phyloP scores from a whole-genome alignment of 495 filamentous ascomycete species.

The Neurospora hispaniola region DNA sequence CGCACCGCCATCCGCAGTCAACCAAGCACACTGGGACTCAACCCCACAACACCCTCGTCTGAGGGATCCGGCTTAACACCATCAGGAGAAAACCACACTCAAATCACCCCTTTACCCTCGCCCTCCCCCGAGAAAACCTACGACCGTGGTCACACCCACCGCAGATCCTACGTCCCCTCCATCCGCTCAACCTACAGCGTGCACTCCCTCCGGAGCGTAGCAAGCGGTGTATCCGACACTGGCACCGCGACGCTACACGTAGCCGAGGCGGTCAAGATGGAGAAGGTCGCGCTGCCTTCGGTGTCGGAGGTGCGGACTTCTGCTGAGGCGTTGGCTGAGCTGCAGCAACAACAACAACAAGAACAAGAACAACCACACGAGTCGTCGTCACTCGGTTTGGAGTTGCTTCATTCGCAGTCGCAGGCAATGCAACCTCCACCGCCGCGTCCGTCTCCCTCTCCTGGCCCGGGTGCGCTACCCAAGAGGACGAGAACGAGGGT shows the following conservation, averaged over 20 bases:
- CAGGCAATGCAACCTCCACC: background rate
- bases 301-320: background rate
- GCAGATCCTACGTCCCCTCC: background rate
- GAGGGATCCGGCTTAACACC: background rate
- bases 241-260: constrained; percentile 13
- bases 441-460: background rate
- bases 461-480: background rate
- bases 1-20: background rate
- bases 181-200: background rate
- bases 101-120: background rate
- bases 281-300: constrained; percentile 5
- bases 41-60: background rate
- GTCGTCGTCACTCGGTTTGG: background rate
- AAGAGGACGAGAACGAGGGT: constrained; percentile 26
- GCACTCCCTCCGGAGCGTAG: background rate
- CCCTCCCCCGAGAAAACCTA: background rate
- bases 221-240: constrained; percentile 2
- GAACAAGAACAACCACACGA: background rate
- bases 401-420: background rate
- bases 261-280: constrained; percentile 25
- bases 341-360: background rate
- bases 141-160: background rate
- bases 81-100: background rate
- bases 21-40: background rate
- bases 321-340: background rate